Evolutionary conservation across 805 yeast genomes (phyloP).

Genomic region (Starmerella tilneyi): DNA sequence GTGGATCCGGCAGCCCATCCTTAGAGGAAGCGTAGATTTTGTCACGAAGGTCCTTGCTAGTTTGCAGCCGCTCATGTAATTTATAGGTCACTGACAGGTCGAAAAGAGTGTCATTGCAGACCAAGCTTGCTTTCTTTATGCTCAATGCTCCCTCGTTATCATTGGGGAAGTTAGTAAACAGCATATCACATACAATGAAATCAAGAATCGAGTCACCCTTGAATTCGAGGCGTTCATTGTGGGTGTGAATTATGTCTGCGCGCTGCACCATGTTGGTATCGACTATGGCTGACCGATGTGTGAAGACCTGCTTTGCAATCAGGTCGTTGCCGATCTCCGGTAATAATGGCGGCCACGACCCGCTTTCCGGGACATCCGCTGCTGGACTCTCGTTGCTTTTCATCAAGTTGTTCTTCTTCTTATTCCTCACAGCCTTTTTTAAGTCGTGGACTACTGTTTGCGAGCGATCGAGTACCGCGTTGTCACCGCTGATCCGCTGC

Average conservation of each 20-base stretch:
- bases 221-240: slow-evolving; percentile 83
- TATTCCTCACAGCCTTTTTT: slow-evolving; percentile 6
- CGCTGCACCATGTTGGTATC: slow-evolving; percentile 47
- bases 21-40: slow-evolving; percentile 1
- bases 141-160: slow-evolving; percentile 77
- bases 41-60: slow-evolving; percentile 15
- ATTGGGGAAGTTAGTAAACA: slow-evolving; percentile 55
- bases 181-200: slow-evolving; percentile 55
- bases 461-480: slow-evolving; percentile 7
- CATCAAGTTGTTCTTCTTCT: not conserved
- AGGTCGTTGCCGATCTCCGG: slow-evolving; percentile 55
- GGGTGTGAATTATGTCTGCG: slow-evolving; percentile 48
- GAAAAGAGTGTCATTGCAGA: slow-evolving; percentile 61
- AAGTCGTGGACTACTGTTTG: slow-evolving; percentile 6
- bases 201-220: slow-evolving; percentile 81
- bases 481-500: slow-evolving; percentile 12
- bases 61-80: slow-evolving; percentile 35
- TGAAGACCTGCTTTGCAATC: slow-evolving; percentile 60
- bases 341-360: slow-evolving; percentile 52
- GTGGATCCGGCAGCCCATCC: slow-evolving; percentile 9
- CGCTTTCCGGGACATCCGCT: not conserved
- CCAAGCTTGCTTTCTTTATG: slow-evolving; percentile 53
- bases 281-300: slow-evolving; percentile 54
- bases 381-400: not conserved
- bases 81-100: slow-evolving; percentile 63